These are phyloP conservation scores for Podospora pseudocomata DNA, from an alignment of 495 filamentous ascomycete genomes.

Conservation along the genomic window DNA sequence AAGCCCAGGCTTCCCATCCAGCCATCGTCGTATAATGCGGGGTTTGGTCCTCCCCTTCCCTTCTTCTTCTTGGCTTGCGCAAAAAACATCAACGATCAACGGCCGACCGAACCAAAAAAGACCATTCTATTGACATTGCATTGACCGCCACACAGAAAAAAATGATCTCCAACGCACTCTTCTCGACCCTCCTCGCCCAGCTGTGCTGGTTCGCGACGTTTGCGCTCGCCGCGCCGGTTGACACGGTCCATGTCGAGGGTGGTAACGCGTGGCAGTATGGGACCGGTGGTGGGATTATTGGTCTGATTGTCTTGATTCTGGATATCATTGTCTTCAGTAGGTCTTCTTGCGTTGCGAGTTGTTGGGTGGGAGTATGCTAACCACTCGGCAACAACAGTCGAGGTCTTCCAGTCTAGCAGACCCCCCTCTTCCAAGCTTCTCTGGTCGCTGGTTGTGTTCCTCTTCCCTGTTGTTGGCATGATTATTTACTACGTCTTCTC, in stretches of 20 bases:
- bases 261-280: constrained; percentile 41
- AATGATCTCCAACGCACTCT: constrained; percentile 28
- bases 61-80: background rate
- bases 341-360: constrained; percentile 10
- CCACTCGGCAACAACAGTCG: constrained; percentile 33
- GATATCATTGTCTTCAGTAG: constrained; percentile 51
- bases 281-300: constrained; percentile 46
- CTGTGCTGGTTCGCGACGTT: constrained; percentile 37
- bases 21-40: background rate
- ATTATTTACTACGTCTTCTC: constrained; percentile 53
- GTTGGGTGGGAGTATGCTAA: background rate
- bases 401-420: constrained; percentile 51
- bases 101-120: background rate
- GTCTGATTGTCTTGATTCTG: constrained; percentile 47
- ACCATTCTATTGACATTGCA: background rate
- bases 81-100: background rate
- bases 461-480: constrained; percentile 49
- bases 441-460: constrained; percentile 50
- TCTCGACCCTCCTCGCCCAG: constrained; percentile 39
- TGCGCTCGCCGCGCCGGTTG: constrained; percentile 38
- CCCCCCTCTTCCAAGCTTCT: constrained; percentile 44
- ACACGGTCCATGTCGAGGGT: constrained; percentile 15
- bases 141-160: background rate
- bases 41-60: background rate
- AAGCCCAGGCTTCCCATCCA: background rate